phyloP scores from a whole-genome alignment of 2,329 filamentous ascomycete genomes.

The Colletotrichum liaoningense region DNA sequence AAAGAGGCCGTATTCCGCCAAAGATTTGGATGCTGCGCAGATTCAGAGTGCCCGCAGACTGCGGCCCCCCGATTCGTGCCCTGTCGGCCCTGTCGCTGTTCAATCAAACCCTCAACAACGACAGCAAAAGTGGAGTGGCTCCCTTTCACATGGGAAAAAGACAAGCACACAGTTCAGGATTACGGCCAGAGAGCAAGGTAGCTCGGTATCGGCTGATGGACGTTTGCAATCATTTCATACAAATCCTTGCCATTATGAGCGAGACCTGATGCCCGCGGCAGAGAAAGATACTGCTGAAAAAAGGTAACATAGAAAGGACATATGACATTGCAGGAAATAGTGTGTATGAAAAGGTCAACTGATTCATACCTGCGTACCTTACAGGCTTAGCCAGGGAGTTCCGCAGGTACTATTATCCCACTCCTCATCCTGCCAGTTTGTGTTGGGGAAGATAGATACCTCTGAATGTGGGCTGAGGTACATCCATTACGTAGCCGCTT shows the following conservation, averaged over 20 bases:
- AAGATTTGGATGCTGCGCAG: neutral
- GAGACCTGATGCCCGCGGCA: neutral
- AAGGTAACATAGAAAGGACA: neutral
- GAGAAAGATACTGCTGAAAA: neutral
- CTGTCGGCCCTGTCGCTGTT: slow-evolving; percentile 11
- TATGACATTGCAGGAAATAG: neutral
- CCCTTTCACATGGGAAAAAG: slow-evolving; percentile 30
- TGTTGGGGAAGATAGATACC: slow-evolving; percentile 10
- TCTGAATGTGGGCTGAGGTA: slow-evolving; percentile 29
- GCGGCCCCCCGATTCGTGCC: slow-evolving; percentile 15
- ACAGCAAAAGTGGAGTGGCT: slow-evolving; percentile 30
- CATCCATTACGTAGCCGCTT: slow-evolving; percentile 29
- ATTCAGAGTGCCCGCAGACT: neutral
- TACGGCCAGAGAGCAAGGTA: slow-evolving; percentile 6
- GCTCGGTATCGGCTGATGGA: slow-evolving; percentile 32
- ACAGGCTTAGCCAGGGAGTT: no score
- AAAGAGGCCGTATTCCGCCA: neutral
- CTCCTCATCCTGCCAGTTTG: neutral
- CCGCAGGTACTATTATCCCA: no score
- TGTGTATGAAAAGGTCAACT: neutral
- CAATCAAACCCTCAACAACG: slow-evolving; percentile 31
- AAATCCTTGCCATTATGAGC: neutral
- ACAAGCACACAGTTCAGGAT: slow-evolving; percentile 5
- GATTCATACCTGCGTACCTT: neutral
- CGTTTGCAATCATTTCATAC: slow-evolving; percentile 16